Base-by-base conservation (phyloP, 352 stramenopile species). In the Globisporangium canariense region DNA sequence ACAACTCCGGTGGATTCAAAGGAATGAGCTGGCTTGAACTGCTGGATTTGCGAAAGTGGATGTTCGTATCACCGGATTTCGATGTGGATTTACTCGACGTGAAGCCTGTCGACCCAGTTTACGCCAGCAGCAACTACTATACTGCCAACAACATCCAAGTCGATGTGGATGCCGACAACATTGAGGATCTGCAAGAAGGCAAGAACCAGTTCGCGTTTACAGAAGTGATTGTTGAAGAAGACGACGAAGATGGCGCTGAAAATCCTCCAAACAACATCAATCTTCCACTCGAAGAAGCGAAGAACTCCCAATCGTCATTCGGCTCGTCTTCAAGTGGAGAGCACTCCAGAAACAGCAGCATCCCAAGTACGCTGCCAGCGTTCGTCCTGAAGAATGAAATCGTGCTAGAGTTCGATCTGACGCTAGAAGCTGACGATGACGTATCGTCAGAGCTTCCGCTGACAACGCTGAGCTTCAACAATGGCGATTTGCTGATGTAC, bases 21-120 rank as follows among this genome's bases (percentile, higher is more conserved):
- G 74, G 68, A 2, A 88, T 94, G 78, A 94, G 86, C 53, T 96
- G 86, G 86, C 62, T 96, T 8, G 88, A 96, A 66, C 59, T 96
- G 38, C 74, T 96, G 6, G 88, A 96, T 70, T 64, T 96, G 51
- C 76, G 80, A 20, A 96, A 96, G 58, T 96, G 86, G 88, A 66
- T 78, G 14, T 94, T 91, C 66, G 76, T 94, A 32, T 93, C 81
- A 11, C 71, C 82, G 9, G 64, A 72, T 2, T 94, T 96, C 34
- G 70, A 78, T 13, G 65, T 93, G 13, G 82, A 93, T 10, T 56
- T 70, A 0, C 70, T 96, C 11, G 85, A 96, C 43, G 73, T 76
- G 1, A 66, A 84, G n/a, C 84, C 84, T 7, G 79, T 93, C 10
- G 84, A 95, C 41, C 76, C 78, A 1, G 71, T 90, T 2, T 76